phyloP scores from a whole-genome alignment of 139 green algal genomes.

The Volvox africanus region DNA sequence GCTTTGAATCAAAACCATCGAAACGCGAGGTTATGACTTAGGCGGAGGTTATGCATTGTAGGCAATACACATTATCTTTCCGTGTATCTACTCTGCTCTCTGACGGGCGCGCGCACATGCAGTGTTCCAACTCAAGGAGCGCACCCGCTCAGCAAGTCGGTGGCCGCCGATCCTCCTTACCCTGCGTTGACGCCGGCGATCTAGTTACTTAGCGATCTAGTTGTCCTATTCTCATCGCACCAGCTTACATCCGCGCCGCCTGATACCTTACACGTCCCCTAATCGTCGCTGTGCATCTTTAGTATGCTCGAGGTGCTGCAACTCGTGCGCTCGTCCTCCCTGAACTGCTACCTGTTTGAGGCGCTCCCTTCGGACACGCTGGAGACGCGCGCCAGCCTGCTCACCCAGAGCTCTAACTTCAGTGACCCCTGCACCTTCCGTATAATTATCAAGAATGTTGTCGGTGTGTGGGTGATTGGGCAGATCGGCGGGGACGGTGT shows the following conservation, averaged over 20 bases:
- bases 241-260: background rate
- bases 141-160: too few relatives aligned
- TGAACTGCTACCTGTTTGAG: constrained; percentile 59
- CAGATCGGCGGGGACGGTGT: too few relatives aligned
- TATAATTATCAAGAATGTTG: constrained; percentile 55
- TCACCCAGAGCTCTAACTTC: constrained; percentile 7
- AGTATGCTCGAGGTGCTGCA: constrained; percentile 47
- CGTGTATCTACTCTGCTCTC: too few relatives aligned
- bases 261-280: background rate
- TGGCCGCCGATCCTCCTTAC: too few relatives aligned
- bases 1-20: too few relatives aligned
- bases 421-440: constrained; percentile 55
- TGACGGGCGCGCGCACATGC: too few relatives aligned
- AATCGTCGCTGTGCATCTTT: background rate
- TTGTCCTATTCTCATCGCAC: background rate
- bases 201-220: too few relatives aligned
- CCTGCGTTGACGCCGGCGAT: too few relatives aligned
- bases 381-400: constrained; percentile 48
- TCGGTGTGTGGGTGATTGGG: constrained; percentile 10
- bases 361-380: constrained; percentile 33
- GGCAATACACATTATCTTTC: too few relatives aligned
- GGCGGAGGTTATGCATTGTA: too few relatives aligned
- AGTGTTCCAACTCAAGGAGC: too few relatives aligned
- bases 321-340: constrained; percentile 35
- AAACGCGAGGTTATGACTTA: too few relatives aligned